Conservation (phyloP, 352 stramenopile genomes). For the Globisporangium apiculatum region DNA sequence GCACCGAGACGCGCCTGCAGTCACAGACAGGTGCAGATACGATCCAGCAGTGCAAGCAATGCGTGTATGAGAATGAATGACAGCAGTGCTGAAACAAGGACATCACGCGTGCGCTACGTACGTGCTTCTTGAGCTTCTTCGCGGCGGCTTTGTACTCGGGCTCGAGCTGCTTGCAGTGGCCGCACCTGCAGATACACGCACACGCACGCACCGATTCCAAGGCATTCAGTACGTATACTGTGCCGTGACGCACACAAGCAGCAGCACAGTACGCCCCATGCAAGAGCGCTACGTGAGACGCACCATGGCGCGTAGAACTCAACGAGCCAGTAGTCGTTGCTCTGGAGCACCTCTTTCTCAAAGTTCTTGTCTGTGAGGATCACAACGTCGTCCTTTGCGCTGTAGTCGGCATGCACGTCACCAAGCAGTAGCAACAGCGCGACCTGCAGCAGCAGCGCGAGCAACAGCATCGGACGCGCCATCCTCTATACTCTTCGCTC, state of each 20-base stretch:
- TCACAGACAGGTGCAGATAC: background rate
- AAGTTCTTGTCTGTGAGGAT: conserved; percentile 81
- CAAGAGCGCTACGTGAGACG: background rate
- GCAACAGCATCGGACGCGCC: background rate
- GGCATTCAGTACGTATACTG: too few species aligned
- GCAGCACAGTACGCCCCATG: background rate
- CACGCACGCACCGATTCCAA: background rate
- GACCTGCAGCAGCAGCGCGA: conserved; percentile 3
- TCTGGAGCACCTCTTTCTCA: conserved; percentile 75
- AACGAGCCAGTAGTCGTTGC: conserved; percentile 85
- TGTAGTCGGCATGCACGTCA: conserved; percentile 25
- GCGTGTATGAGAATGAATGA: background rate
- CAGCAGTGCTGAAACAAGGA: too few species aligned
- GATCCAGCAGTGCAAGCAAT: background rate
- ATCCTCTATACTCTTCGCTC: too few species aligned
- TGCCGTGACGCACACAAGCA: too few species aligned
- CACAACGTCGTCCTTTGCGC: conserved; percentile 47
- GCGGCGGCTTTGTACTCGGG: conserved; percentile 86
- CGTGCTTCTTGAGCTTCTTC: conserved; percentile 78
- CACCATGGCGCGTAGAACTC: conserved; percentile 92
- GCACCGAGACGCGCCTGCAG: conserved; percentile 55
- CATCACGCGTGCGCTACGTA: conserved; percentile 11
- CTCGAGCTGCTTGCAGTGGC: conserved; percentile 88
- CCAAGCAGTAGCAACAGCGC: background rate
- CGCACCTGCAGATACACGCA: conserved; percentile 44